Conservation (phyloP, 176 grass and related monocot species). For the Raddia guianensis region DNA sequence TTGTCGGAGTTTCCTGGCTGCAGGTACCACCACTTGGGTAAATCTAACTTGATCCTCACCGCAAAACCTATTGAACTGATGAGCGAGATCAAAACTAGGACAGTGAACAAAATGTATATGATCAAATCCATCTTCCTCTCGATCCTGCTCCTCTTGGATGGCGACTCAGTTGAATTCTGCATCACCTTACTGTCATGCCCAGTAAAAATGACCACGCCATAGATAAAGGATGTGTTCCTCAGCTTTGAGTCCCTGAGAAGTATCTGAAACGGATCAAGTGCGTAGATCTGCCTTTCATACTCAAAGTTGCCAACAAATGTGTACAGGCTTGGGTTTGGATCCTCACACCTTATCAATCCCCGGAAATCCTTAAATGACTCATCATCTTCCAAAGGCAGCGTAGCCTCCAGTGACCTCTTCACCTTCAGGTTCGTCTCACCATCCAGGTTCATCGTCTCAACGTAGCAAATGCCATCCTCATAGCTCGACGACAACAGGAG, state of each 20-base stretch:
- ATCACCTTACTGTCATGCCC: constrained; percentile 98
- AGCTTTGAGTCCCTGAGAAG: constrained; percentile 97
- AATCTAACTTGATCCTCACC: constrained; percentile 73
- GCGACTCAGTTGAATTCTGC: constrained; percentile 91
- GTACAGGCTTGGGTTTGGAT: constrained; percentile 93
- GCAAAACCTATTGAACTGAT: constrained; percentile 96
- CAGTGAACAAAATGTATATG: constrained; percentile 90
- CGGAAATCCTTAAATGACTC: constrained; percentile 74
- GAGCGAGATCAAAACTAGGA: constrained; percentile 86
- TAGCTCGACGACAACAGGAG: constrained; percentile 85
- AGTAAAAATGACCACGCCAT: constrained; percentile 87
- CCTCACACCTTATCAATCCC: constrained; percentile 79
- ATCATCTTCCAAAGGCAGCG: constrained; percentile 77
- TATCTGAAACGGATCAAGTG: constrained; percentile 85
- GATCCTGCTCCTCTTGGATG: constrained; percentile 93
- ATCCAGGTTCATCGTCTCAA: constrained; percentile 99
- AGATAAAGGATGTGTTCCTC: constrained; percentile 89
- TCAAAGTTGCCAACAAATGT: constrained; percentile 92
- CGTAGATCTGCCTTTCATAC: constrained; percentile 81
- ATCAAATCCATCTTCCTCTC: constrained; percentile 97
- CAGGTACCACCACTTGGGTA: constrained; percentile 88
- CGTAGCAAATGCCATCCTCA: constrained; percentile 97
- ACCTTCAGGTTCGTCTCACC: constrained; percentile 98
- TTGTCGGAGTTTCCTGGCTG: constrained; percentile 56
- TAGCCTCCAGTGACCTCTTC: constrained; percentile 89